Evolutionary conservation across 2,329 filamentous ascomycete genomes (phyloP), one percentile per base, ranked within the genome.

Genomic region (Fusarium sp.): DNA sequence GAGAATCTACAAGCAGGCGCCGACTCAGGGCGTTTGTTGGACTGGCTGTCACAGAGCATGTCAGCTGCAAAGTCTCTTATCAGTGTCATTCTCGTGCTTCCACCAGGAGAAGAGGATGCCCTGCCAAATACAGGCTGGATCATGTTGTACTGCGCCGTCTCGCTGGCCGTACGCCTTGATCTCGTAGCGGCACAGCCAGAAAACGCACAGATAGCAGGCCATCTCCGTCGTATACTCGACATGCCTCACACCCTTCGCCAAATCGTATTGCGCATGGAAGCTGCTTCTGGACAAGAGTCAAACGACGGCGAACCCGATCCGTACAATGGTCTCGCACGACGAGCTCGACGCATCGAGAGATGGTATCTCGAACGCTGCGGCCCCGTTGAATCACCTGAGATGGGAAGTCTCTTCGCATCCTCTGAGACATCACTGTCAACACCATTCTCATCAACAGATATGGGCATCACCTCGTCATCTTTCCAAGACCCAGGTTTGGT

Each of bases 51-150:
- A 0, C 76, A 77, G 11, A 78, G 75, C 40, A 75, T 78, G 22
- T 72, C 73, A 0, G 76, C 75, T 1, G 75, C 75, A 7, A 78
- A 77, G 28, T 74, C 74, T 1, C 71, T 78, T 1, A 73, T 77
- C 0, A 76, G 71, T 18, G 64, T 77, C 1, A 63, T 77, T 1
- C 67, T 78, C 15, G 60, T 73, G 1, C 67, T 78, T 2, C 73
- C 76, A 1, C 62, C 66, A 15, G 75, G 73, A 2, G 75, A 76
- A 31, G 76, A 78, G 50, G 63, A 68, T 1, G 58, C 62, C 2
- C 70, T 79, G 36, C 71, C 75, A 5, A 79, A 79, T 18, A 72
- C 76, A 1, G 72, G 72, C 13, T 79, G 77, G 77, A 72, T 78
- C 33, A 76, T 74, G 61, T 38, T 79, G 1, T 75, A 78, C 28